Evolutionary conservation across 2,329 filamentous ascomycete genomes (phyloP).

Genomic region (Davidsoniella neocaledoniae): DNA sequence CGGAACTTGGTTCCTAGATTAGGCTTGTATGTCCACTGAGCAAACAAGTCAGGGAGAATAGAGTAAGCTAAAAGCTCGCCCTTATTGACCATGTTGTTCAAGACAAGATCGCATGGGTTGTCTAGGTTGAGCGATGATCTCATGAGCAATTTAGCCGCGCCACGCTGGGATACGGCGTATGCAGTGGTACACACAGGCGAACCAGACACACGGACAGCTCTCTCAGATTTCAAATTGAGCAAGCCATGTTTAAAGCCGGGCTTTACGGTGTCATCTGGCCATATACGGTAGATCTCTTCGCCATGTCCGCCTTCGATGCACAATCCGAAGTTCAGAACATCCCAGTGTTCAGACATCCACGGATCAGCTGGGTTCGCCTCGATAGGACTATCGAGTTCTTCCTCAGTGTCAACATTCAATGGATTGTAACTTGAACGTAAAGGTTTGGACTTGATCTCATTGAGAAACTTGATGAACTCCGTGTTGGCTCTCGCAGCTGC

Average conservation of each 20-base stretch:
- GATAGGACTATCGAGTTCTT: neutral
- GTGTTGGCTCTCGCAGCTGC: constrained; percentile 16
- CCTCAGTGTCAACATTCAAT: neutral
- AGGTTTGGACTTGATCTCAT: constrained; percentile 12
- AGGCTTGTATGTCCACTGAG: constrained; percentile 16
- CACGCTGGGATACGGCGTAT: constrained; percentile 17
- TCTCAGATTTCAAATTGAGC: constrained; percentile 12
- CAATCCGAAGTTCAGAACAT: constrained; percentile 16
- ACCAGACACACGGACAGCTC: constrained; percentile 16
- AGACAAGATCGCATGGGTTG: constrained; percentile 17
- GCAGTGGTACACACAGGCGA: constrained; percentile 17
- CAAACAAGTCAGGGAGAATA: constrained; percentile 16
- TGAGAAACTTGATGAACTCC: constrained; percentile 14
- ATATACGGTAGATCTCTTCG: constrained; percentile 2
- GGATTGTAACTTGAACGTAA: neutral
- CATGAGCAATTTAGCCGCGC: constrained; percentile 18
- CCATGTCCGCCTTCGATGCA: constrained; percentile 15
- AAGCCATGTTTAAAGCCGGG: constrained; percentile 8
- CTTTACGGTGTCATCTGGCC: neutral
- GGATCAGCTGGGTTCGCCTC: constrained; percentile 11
- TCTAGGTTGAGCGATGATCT: constrained; percentile 16
- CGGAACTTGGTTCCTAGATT: constrained; percentile 16
- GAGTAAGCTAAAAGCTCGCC: constrained; percentile 16
- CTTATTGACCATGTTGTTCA: constrained; percentile 14
- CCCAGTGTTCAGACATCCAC: constrained; percentile 16